Evolutionary conservation across 2,329 filamentous ascomycete genomes (phyloP), one percentile per base, ranked within the genome.

Genomic region (Eutypella sp.): DNA sequence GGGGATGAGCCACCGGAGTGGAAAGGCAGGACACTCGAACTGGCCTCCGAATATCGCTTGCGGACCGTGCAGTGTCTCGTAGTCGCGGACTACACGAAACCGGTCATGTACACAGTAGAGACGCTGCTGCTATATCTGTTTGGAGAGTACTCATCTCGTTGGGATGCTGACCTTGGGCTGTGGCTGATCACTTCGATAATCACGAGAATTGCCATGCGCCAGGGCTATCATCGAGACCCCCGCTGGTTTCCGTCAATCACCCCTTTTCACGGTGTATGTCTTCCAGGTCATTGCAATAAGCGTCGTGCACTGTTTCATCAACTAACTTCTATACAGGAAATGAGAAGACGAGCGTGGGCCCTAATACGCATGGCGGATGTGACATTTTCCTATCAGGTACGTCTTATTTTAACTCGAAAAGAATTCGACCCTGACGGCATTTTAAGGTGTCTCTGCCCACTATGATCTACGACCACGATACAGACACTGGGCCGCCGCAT

Each of bases 1-100:
- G 86, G 86, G 2, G 87, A 92, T 54, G 88, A 91, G 65, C 87
- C 87, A 23, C 75, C 82, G 1, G 87, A 91, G 64, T 90, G 85
- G 75, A 82, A 80, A 58, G 85, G 84, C n/a, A 76, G 75, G 38
- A 73, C 75, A 4, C 59, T 81, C 39, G 80, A 84, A 42, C 54
- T 84, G 52, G 80, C 81, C 10, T 70, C 74, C 15, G 76, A 84
- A 51, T 92, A 87, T 59, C 78, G 86, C 20, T 63, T 84, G 45
- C 75, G 87, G 41, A 89, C 87, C 7, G 87, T 89, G 7, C 87
- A 93, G 66, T 90, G 86, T 55, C 73, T 93, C 23, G 73, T 88
- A 11, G 78, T 84, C 45, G 84, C 84, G 9, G 87, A 92, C 60
- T 90, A 90, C 59, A 90, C 85, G 1, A 85, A 84, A 52, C 84